Evolutionary conservation across 2,329 filamentous ascomycete genomes (phyloP).

Genomic region (Monosporascus sp.): DNA sequence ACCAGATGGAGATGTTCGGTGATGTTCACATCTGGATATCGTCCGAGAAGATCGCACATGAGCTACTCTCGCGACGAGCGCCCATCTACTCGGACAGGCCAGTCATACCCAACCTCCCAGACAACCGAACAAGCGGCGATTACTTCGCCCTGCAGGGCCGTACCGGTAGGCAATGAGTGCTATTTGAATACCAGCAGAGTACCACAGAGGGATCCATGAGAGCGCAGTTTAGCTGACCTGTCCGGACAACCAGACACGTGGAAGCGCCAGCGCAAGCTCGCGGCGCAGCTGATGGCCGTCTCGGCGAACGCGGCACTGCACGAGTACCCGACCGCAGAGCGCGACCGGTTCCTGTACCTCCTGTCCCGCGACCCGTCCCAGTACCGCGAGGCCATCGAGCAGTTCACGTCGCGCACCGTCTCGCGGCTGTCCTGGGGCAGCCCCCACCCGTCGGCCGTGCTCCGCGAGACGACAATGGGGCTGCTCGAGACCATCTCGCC

Average conservation of each 20-base stretch:
- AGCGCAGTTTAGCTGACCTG: no score
- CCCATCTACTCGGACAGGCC: constrained; percentile 44
- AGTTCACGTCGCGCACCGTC: constrained; percentile 42
- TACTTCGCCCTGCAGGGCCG: constrained; percentile 41
- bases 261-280: constrained; percentile 44
- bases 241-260: constrained; percentile 33
- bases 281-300: constrained; percentile 37
- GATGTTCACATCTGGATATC: constrained; percentile 44
- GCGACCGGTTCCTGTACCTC: constrained; percentile 40
- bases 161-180: constrained; percentile 28
- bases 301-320: constrained; percentile 33
- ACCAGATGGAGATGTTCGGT: constrained; percentile 42
- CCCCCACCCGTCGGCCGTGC: constrained; percentile 32
- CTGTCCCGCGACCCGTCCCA: constrained; percentile 34
- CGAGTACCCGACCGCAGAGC: constrained; percentile 38
- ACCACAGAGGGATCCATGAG: no score
- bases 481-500: constrained; percentile 42
- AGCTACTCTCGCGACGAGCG: constrained; percentile 37
- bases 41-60: constrained; percentile 39
- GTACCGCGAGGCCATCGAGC: constrained; percentile 42
- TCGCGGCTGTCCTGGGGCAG: constrained; percentile 42
- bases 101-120: constrained; percentile 40
- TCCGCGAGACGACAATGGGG: constrained; percentile 41
- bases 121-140: constrained; percentile 42
- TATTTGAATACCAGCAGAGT: neutral